Evolutionary conservation across 305 asterid species (phyloP).

Genomic region (Solanum hybrid): DNA sequence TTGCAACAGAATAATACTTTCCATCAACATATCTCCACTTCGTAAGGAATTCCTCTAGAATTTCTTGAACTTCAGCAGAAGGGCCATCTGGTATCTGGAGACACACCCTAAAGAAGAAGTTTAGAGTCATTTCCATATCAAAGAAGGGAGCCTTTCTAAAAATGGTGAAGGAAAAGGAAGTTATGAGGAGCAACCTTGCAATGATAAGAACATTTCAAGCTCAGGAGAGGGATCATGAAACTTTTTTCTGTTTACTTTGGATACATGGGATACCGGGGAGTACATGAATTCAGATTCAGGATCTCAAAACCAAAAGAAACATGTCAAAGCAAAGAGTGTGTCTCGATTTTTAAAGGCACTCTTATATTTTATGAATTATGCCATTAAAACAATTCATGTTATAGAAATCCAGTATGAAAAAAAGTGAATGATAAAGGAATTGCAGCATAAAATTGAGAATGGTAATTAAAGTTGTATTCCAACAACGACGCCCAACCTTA

Average conservation of each 20-base stretch:
- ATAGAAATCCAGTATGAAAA: background rate
- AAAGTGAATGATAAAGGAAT: background rate
- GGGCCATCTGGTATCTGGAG: constrained; percentile 53
- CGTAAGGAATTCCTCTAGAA: constrained; percentile 60
- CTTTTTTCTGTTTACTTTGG: background rate
- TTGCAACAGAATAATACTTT: constrained; percentile 28
- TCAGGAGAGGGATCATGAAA: background rate
- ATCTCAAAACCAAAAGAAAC: background rate
- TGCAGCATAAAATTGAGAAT: background rate
- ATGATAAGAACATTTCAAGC: background rate
- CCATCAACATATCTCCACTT: constrained; percentile 49
- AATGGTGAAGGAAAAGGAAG: background rate
- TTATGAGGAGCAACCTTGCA: background rate
- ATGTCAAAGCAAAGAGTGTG: background rate
- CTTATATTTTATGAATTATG: background rate
- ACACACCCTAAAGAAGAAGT: constrained; percentile 38
- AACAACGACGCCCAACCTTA: background rate
- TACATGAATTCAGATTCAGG: background rate
- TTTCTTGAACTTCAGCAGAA: constrained; percentile 34
- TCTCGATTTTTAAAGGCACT: background rate
- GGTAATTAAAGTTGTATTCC: background rate
- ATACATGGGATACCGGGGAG: background rate
- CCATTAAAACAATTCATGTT: background rate
- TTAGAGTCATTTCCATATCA: background rate
- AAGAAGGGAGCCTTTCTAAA: background rate